Conservation (phyloP, 352 stramenopile genomes). For the Globisporangium nodosum region DNA sequence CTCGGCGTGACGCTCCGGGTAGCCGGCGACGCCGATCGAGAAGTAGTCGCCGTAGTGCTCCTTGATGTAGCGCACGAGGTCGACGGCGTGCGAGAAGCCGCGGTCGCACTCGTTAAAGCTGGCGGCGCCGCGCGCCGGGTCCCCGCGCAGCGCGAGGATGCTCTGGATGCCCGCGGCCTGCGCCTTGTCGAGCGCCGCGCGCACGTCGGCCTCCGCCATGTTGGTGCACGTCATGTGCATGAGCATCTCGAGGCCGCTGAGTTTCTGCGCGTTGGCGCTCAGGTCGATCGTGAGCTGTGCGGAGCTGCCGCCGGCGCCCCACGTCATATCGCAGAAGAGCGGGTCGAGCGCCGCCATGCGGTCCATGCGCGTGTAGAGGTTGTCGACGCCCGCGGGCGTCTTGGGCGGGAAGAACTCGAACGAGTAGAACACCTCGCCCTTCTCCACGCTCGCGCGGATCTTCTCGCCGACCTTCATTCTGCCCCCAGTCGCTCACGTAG, state of each 20-base stretch:
- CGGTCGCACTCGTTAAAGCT: conserved; percentile 91
- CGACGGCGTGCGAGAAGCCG: conserved; percentile 92
- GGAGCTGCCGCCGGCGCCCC: conserved; percentile 96
- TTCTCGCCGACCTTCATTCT: conserved; percentile 88
- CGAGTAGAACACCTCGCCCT: conserved; percentile 91
- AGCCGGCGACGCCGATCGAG: conserved; percentile 95
- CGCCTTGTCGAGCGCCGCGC: conserved; percentile 88
- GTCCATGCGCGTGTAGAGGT: conserved; percentile 96
- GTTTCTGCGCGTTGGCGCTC: conserved; percentile 88
- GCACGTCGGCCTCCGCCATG: conserved; percentile 92
- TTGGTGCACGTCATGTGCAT: conserved; percentile 99
- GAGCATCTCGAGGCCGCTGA: conserved; percentile 89
- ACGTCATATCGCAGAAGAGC: conserved; percentile 99
- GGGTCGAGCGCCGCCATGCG: conserved; percentile 93
- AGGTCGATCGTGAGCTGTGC: conserved; percentile 96
- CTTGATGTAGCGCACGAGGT: conserved; percentile 97
- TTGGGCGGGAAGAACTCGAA: conserved; percentile 99
- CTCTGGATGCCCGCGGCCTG: conserved; percentile 96
- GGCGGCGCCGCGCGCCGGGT: conserved; percentile 89
- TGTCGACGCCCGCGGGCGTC: conserved; percentile 94
- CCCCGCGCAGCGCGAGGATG: conserved; percentile 97
- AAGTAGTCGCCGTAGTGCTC: conserved; percentile 94
- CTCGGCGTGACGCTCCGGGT: conserved; percentile 97
- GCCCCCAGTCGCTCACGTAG: neutral
- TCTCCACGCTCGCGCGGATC: conserved; percentile 73